Evolutionary conservation across 441 rosid species (phyloP).

Genomic region (Macaranga tanarius): DNA sequence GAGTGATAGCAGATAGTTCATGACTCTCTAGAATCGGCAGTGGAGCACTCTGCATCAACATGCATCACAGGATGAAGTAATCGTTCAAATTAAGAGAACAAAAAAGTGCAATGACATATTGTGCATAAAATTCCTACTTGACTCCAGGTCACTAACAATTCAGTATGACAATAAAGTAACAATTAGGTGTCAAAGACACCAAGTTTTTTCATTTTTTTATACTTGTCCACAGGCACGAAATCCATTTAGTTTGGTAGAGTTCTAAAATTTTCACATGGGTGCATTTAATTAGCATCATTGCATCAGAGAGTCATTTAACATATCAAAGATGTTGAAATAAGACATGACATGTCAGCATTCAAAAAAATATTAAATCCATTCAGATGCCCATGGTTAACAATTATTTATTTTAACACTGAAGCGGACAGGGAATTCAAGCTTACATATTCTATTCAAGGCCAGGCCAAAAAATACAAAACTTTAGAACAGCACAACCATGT

Average conservation of each 20-base stretch:
- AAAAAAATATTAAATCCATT: neutral
- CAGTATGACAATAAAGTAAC: too few relatives aligned
- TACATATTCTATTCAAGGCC: neutral
- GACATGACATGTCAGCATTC: neutral
- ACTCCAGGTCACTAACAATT: too few relatives aligned
- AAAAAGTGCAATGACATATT: neutral
- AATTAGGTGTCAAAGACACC: neutral
- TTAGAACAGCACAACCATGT: conserved; percentile 10
- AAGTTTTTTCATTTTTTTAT: neutral
- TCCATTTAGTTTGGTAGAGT: neutral
- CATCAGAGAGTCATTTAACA: neutral
- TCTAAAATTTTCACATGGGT: neutral
- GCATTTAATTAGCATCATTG: neutral
- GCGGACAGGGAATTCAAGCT: neutral
- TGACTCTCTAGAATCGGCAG: conserved; percentile 71
- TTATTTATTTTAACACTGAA: neutral
- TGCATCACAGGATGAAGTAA: neutral
- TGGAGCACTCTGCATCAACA: conserved; percentile 77
- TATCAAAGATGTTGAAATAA: neutral
- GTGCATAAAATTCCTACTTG: neutral
- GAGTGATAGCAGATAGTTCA: conserved; percentile 73
- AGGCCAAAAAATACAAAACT: neutral
- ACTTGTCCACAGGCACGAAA: neutral
- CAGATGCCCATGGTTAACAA: neutral
- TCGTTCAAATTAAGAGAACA: neutral